Evolutionary conservation across 441 rosid species (phyloP).

Genomic region (Euphorbia schlechtendalii): DNA sequence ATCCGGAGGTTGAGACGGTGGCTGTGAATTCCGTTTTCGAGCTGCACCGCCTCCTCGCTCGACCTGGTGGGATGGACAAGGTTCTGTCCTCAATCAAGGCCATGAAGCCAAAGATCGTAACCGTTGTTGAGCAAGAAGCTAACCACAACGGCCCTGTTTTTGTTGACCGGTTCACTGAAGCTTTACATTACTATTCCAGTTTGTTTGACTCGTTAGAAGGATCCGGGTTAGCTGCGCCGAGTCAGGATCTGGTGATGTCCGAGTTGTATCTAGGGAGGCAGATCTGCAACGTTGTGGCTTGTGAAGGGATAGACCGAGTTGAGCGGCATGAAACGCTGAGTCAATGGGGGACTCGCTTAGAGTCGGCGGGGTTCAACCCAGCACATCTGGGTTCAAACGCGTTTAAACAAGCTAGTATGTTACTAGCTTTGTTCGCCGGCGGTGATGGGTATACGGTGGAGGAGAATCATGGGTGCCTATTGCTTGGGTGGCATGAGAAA

Average conservation of each 20-base stretch:
- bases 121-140: slow-evolving; percentile 87
- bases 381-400: slow-evolving; percentile 83
- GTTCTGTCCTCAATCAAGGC: slow-evolving; percentile 55
- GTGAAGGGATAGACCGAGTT: slow-evolving; percentile 65
- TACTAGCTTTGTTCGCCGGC: slow-evolving; percentile 57
- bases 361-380: slow-evolving; percentile 54
- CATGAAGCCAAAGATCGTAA: slow-evolving; percentile 71
- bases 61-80: slow-evolving; percentile 62
- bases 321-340: slow-evolving; percentile 67
- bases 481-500: slow-evolving; percentile 88
- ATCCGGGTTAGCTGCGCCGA: slow-evolving; percentile 32
- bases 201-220: slow-evolving; percentile 86
- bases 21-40: slow-evolving; percentile 89
- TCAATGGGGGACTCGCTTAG: slow-evolving; percentile 59
- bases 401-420: slow-evolving; percentile 79
- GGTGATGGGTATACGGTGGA: slow-evolving; percentile 92
- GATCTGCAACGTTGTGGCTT: slow-evolving; percentile 67
- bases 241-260: slow-evolving; percentile 49
- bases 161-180: slow-evolving; percentile 75
- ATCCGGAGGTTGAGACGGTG: slow-evolving; percentile 55
- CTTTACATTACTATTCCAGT: slow-evolving; percentile 70
- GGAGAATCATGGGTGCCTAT: slow-evolving; percentile 64
- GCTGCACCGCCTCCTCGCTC: slow-evolving; percentile 61
- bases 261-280: slow-evolving; percentile 71
- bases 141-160: slow-evolving; percentile 76